Evolutionary conservation across 208 protist genomes (phyloP), one percentile per base, ranked within the genome.

Genomic region (Naegleria lovaniensis): DNA sequence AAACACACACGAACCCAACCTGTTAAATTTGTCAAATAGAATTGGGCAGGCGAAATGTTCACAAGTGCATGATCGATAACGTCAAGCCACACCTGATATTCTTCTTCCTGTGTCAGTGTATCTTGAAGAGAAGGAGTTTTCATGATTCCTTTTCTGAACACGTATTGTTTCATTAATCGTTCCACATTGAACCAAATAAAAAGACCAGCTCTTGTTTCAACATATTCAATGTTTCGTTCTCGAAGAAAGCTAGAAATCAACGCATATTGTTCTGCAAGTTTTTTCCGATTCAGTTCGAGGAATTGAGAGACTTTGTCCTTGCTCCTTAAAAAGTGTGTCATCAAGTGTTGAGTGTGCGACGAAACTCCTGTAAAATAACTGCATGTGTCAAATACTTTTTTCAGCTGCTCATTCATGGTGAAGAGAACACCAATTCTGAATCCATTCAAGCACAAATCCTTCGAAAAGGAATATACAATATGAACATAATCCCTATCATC

Each of bases 381-480:
- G 48, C 83, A 86, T 9, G 13, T 29, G 13, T 39, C 51, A n/a
- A 90, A 79, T 19, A 55, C 41, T 22, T 75, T 6, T 58, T 48
- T 29, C 0, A 91, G 2, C 13, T 58, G 36, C 3, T 33, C 5
- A 88, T 91, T 91, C 19, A 48, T 5, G 22, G 90, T 76, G 22
- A 55, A 91, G 36, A 91, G 40, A 22, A 90, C 22, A 39, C 83
- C 90, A 0, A 89, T n/a, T 41, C 90, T 58, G 25, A 91, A 91
- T 25, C 90, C 90, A 76, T 52, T 90, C 19, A 91, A 58, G 41
- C 36, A 25, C 51, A 91, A 90, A 41, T 91, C 90, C 22, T 91
- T 91, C 4, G 83, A 90, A 84, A 91, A 59, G 43, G 79, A 33
- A 39, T 90, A 91, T 11, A 88, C 7, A 58, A 91, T 38, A 41